Base-by-base conservation (phyloP, 2,329 filamentous ascomycete species). In the Ceratocystis cubensis region DNA sequence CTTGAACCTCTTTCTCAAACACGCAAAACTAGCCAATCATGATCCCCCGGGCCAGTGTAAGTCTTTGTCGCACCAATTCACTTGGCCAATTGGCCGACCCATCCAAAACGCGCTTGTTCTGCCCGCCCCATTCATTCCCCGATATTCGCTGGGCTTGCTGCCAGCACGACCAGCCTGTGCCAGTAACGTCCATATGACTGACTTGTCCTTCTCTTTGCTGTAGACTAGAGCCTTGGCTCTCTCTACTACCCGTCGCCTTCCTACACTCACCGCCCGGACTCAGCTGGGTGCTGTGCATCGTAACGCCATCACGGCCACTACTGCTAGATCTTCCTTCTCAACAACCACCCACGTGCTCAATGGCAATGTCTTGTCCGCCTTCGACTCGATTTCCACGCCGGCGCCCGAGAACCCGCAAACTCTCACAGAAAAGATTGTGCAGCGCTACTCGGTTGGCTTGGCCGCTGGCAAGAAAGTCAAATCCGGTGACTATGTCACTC, bases 351-450 rank as follows among this genome's bases (percentile, higher is more conserved):
- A 53, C 70, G 15, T 65, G 69, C 5, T 56, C 64, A 17, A 37
- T 4, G 67, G 30, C 37, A 65, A 67, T 17, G 66, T 63, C 41
- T 46, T 61, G n/a, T 46, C 67, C 22, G 56, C 53, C 6, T 67
- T 65, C 25, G 57, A 62, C 45, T 61, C 56, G 13, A 28, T 68
- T 3, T 45, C 64, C 28, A 63, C 61, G 28, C 48, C 57, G 28
- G 63, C 48, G n/a, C 53, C 66, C 46, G 65, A 67, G 20, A 65
- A 66, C 1, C 83, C 89, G 0, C 91, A 96, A 76, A 96, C 89
- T 2, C 76, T 96, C 64, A 94, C 89, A 2, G 92, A 96, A 75
- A 96, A 96, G 80, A 96, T 96, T 68, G 87, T 96, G 0, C 92
- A 96, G 75, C 78, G 81, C 17, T 87, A 96, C 75, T 82, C 90